Evolutionary conservation across 2,329 filamentous ascomycete species (phyloP).

Genomic region (Didymella pinodella): DNA sequence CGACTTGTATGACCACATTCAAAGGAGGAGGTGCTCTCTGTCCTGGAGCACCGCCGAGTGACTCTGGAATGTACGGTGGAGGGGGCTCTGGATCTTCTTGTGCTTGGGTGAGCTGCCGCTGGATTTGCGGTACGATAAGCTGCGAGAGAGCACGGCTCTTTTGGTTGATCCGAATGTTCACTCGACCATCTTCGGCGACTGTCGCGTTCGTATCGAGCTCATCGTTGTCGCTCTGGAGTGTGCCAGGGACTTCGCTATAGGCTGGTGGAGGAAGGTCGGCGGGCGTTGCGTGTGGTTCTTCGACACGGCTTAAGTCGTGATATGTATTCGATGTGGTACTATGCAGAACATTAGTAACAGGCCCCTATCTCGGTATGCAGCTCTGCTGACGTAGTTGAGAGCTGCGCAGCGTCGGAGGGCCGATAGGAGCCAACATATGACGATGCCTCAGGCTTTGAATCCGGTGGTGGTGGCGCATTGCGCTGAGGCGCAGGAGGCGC

Average conservation of each 20-base stretch:
- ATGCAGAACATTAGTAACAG: conserved; percentile 20
- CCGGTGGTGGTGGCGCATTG: conserved; percentile 13
- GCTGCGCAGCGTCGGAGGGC: conserved; percentile 29
- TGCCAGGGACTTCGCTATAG: conserved; percentile 53
- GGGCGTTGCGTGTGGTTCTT: conserved; percentile 25
- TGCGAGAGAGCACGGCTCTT: conserved; percentile 48
- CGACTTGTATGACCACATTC: conserved; percentile 60
- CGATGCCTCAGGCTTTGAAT: conserved; percentile 38
- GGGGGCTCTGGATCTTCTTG: conserved; percentile 65
- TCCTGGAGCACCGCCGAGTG: conserved; percentile 68
- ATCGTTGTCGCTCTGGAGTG: conserved; percentile 49
- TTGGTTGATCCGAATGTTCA: conserved; percentile 53
- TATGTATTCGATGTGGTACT: conserved; percentile 27
- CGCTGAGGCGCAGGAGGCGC: conserved; percentile 5
- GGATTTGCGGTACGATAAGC: conserved; percentile 50
- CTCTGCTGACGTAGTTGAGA: conserved; percentile 23
- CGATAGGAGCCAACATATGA: conserved; percentile 41
- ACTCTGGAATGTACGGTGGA: conserved; percentile 76
- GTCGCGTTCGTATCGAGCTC: conserved; percentile 57
- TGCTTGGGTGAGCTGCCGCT: conserved; percentile 49
- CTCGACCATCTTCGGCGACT: conserved; percentile 50
- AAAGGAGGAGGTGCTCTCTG: conserved; percentile 60
- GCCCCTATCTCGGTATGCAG: background rate
- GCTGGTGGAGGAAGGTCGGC: conserved; percentile 47
- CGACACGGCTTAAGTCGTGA: conserved; percentile 27